Percentiles rank a stretch among this genome's conserved stretches.
phyloP scores from a whole-genome alignment of 805 yeast species.

The Lipomyces yamadae region DNA sequence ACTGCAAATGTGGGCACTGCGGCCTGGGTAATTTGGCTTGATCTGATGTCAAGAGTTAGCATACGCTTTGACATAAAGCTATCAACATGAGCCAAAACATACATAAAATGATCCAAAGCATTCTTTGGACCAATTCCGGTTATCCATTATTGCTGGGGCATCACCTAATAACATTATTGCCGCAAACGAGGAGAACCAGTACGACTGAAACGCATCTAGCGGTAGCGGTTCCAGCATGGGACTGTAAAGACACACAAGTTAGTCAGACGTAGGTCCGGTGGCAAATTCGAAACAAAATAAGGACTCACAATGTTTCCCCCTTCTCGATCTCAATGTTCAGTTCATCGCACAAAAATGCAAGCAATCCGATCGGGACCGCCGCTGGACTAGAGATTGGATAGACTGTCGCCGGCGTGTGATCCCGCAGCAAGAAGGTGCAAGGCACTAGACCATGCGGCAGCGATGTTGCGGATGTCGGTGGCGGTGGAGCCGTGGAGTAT shows the following conservation, averaged over 20 bases:
- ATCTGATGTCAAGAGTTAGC: constrained; percentile 44
- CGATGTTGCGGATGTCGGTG: constrained; percentile 49
- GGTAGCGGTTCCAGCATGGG: constrained; percentile 83
- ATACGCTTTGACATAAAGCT: not conserved
- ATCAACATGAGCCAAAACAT: not conserved
- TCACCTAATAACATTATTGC: constrained; percentile 84
- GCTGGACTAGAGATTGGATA: constrained; percentile 75
- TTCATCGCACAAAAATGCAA: constrained; percentile 86
- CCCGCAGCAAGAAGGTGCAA: constrained; percentile 77
- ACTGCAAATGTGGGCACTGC: constrained; percentile 91
- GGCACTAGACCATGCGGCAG: constrained; percentile 53
- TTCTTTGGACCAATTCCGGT: constrained; percentile 86
- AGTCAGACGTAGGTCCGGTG: not conserved
- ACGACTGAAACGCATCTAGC: constrained; percentile 74
- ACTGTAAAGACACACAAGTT: constrained; percentile 21
- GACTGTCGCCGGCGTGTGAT: constrained; percentile 90
- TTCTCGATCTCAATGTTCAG: constrained; percentile 89
- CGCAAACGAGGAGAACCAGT: constrained; percentile 87
- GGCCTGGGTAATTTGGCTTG: constrained; percentile 89
- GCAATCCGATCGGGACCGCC: constrained; percentile 75
- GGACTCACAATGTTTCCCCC: constrained; percentile 68
- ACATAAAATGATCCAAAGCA: constrained; percentile 82
- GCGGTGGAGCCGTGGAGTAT: constrained; percentile 33
- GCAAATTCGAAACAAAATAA: not conserved
- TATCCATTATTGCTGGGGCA: constrained; percentile 54